These are phyloP conservation scores for Phtheirospermum japonicum DNA, from an alignment of 257 asterid genomes.

Conservation along the genomic window DNA sequence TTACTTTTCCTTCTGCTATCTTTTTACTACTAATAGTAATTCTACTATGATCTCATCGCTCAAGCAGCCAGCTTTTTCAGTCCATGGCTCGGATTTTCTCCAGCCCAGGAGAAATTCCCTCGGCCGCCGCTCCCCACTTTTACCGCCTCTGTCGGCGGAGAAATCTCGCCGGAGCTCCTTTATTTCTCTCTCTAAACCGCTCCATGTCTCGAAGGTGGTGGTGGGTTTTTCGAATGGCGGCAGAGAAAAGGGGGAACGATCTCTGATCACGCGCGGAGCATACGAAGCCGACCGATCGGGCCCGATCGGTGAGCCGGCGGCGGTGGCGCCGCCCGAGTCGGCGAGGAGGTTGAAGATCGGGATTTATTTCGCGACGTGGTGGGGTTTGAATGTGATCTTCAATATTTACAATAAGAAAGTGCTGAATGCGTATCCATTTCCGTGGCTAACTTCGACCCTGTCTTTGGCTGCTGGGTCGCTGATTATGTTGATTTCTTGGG, in stretches of 20 bases:
- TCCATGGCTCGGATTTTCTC: constrained; percentile 42
- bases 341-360: constrained; percentile 83
- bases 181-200: constrained; percentile 46
- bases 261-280: constrained; percentile 54
- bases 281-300: constrained; percentile 72
- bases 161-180: constrained; percentile 29
- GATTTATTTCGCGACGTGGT: constrained; percentile 86
- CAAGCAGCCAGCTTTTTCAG: constrained; percentile 39
- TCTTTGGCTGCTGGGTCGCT: constrained; percentile 90
- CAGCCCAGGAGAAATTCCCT: constrained; percentile 28
- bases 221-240: constrained; percentile 21
- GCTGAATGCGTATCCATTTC: constrained; percentile 82
- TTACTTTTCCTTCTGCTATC: not conserved
- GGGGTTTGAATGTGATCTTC: constrained; percentile 88
- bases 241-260: constrained; percentile 28
- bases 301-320: constrained; percentile 40
- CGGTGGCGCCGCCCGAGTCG: constrained; percentile 47
- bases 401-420: constrained; percentile 92
- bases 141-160: constrained; percentile 36
- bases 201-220: constrained; percentile 39
- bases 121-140: constrained; percentile 23
- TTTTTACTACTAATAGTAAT: not conserved
- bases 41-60: constrained; percentile 64
- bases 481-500: constrained; percentile 90
- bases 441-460: constrained; percentile 92